Evolutionary conservation across 257 asterid species (phyloP).

Genomic region (Nicotiana knightiana): DNA sequence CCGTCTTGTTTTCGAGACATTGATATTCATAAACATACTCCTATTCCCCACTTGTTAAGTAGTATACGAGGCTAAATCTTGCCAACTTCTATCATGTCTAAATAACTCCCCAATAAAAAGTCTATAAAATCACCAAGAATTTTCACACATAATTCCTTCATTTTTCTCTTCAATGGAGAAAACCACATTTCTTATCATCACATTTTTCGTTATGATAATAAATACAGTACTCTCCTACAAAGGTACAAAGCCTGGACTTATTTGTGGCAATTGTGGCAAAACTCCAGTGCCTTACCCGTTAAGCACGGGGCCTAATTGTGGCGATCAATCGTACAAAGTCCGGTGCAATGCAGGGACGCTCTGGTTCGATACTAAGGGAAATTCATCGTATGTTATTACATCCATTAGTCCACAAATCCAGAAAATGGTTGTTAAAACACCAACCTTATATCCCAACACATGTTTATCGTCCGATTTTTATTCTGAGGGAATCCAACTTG

Average conservation of each 20-base stretch:
- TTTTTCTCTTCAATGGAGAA: constrained; percentile 4
- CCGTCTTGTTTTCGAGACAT: constrained; percentile 2
- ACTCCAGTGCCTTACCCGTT: constrained; percentile 52
- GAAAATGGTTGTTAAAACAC: constrained; percentile 31
- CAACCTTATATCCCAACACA: constrained; percentile 22
- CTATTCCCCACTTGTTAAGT: background rate
- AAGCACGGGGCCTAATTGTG: constrained; percentile 48
- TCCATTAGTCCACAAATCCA: constrained; percentile 25
- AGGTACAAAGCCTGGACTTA: background rate
- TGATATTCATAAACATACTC: background rate
- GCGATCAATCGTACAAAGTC: constrained; percentile 42
- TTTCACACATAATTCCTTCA: background rate
- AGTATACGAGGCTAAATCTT: constrained; percentile 4
- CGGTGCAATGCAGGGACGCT: constrained; percentile 26
- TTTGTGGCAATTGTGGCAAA: constrained; percentile 45
- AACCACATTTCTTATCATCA: background rate
- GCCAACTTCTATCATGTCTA: background rate
- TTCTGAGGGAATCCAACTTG: constrained; percentile 39
- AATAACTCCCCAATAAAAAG: background rate
- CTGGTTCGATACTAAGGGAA: constrained; percentile 16
- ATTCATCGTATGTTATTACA: constrained; percentile 16
- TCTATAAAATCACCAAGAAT: background rate
- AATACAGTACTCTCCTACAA: background rate
- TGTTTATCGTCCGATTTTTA: constrained; percentile 37
- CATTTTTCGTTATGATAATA: background rate